Conservation (phyloP, 768 basidiomycete genomes). For the Termitomyces sp. region DNA sequence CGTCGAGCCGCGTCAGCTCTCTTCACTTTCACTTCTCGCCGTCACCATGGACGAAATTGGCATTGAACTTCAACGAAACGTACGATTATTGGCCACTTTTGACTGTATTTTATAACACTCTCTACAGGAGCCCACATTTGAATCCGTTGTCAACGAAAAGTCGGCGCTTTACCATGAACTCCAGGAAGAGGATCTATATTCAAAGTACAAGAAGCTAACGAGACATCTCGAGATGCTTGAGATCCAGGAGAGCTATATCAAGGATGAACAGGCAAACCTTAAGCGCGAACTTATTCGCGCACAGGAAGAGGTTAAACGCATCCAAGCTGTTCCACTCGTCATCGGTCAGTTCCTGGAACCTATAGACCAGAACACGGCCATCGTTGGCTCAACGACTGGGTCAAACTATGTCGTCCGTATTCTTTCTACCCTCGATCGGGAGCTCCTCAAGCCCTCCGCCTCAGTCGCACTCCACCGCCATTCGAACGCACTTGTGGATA, state of each 20-base stretch:
- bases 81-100: conserved; percentile 23
- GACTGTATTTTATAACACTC: not conserved
- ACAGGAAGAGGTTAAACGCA: conserved; percentile 99
- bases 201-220: conserved; percentile 95
- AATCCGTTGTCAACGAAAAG: conserved; percentile 85
- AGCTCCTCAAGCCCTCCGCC: conserved; percentile 93
- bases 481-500: conserved; percentile 97
- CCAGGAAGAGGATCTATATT: conserved; percentile 90
- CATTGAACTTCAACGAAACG: conserved; percentile 79
- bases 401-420: conserved; percentile 98
- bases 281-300: conserved; percentile 97
- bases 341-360: conserved; percentile 99
- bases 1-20: conserved; percentile 47
- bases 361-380: conserved; percentile 95
- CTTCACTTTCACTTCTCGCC: conserved; percentile 18
- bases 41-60: conserved; percentile 82
- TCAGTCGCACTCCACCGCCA: conserved; percentile 99
- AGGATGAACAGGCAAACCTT: conserved; percentile 96
- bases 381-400: conserved; percentile 96
- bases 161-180: conserved; percentile 80
- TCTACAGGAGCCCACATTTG: conserved; percentile 82
- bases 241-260: conserved; percentile 94
- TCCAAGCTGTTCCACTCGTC: conserved; percentile 96
- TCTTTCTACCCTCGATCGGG: conserved; percentile 92
- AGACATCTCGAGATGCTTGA: conserved; percentile 94